Base-by-base conservation (phyloP, 2,329 filamentous ascomycete genomes). In the Alternaria rosae region DNA sequence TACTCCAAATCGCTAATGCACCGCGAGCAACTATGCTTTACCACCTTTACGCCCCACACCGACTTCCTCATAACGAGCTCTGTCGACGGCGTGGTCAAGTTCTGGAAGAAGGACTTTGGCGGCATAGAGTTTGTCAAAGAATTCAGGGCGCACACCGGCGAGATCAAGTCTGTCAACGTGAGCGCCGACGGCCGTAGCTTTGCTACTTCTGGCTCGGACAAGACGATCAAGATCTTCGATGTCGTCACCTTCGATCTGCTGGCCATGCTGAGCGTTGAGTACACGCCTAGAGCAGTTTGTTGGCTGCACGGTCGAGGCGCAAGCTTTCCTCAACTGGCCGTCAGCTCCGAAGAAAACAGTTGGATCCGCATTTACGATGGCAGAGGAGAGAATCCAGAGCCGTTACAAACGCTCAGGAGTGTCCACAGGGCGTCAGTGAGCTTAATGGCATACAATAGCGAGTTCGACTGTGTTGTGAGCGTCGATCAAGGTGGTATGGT, bases 1-100 rank as follows among this genome's bases (percentile, higher is more conserved):
- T 99, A 99, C 82, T 97, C 92, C 61, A 97, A 94, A 76, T 98
- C 95, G 47, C 85, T 99, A 74, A 99, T 99, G 96, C 95, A 99
- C 86, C 94, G 94, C 82, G 95, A 99, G 70, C 93, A 97, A 81
- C 82, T 99, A 52, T 88, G 91, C 59, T 98, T 94, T 74, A 88
- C 92, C 66, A 96, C 90, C 12, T 89, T 97, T 78, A 97, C 96
- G 1, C 94, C 94, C 1, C 84, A 91, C 62, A 97, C 94, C 62
- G 95, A 98, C 70, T 99, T 99, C 76, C 85, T 99, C 38, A 95
- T 99, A 65, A 99, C 95, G 1, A 92, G 92, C 64, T 98, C 95
- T 0, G 83, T 92, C 44, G 95, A 99, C 76, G 96, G 96, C n/a
- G 91, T 94, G 1, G 94, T 98, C 70, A 99, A 99, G 80, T 99